Percentiles rank a stretch among this genome's conserved stretches.
These are phyloP conservation scores for Pogostemon cablin DNA, from an alignment of 257 asterid genomes.

Conservation along the genomic window DNA sequence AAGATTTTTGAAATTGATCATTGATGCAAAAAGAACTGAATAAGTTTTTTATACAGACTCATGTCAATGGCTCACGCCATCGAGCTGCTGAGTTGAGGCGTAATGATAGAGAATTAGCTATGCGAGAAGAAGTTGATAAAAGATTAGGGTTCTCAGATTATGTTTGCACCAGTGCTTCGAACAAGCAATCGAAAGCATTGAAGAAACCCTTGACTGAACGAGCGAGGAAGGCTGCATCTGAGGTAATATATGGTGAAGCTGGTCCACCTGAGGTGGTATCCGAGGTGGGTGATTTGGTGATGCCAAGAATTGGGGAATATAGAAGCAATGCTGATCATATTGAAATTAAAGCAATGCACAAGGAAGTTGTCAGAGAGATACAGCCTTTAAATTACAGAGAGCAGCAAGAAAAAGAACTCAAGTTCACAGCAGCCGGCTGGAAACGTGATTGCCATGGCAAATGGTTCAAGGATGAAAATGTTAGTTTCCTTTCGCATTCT, in stretches of 20 bases:
- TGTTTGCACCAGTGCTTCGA: constrained; percentile 29
- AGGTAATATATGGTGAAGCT: constrained; percentile 36
- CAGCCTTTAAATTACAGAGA: constrained; percentile 38
- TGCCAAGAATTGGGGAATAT: constrained; percentile 21
- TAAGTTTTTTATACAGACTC: constrained; percentile 47
- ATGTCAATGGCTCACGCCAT: constrained; percentile 64
- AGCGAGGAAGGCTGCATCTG: constrained; percentile 53
- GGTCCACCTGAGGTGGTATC: constrained; percentile 35
- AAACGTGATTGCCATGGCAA: constrained; percentile 70
- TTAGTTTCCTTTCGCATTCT: constrained; percentile 37
- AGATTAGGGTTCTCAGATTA: constrained; percentile 51
- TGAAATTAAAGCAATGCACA: constrained; percentile 35
- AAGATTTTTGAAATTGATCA: background rate
- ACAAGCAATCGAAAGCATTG: constrained; percentile 29
- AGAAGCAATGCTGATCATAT: constrained; percentile 19
- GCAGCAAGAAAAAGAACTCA: constrained; percentile 59
- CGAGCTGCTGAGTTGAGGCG: constrained; percentile 50
- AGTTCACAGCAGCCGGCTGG: constrained; percentile 85
- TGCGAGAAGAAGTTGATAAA: constrained; percentile 51
- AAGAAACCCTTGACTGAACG: constrained; percentile 50
- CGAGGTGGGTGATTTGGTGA: constrained; percentile 12
- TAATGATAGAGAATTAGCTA: constrained; percentile 48
- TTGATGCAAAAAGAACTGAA: constrained; percentile 1
- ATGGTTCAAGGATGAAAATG: constrained; percentile 89
- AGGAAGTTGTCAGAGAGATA: constrained; percentile 30